Evolutionary conservation across 2,329 filamentous ascomycete genomes (phyloP).

Genomic region (Neofusicoccum sp.): DNA sequence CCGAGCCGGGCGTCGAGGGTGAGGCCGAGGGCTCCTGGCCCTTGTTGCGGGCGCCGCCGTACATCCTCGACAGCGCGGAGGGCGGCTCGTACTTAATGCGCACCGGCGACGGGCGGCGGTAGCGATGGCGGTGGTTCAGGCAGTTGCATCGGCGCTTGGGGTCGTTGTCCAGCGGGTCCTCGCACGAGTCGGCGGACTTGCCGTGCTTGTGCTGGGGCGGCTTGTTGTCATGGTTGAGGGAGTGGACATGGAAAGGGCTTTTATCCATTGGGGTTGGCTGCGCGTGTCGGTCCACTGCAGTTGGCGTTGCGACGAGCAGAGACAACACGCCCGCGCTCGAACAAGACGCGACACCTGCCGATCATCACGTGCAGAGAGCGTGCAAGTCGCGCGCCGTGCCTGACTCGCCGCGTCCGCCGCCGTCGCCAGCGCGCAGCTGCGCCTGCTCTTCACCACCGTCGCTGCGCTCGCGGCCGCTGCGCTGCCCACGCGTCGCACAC

Average conservation of each 20-base stretch:
- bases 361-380: slow-evolving; percentile 13
- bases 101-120: slow-evolving; percentile 1
- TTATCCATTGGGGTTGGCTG: slow-evolving; percentile 18
- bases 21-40: slow-evolving; percentile 16
- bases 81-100: slow-evolving; percentile 5
- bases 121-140: slow-evolving; percentile 16
- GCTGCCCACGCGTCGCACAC: slow-evolving; percentile 1
- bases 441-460: not conserved
- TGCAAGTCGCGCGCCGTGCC: not conserved
- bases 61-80: slow-evolving; percentile 13
- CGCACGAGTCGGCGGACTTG: slow-evolving; percentile 9
- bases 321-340: slow-evolving; percentile 7
- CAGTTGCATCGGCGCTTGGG: slow-evolving; percentile 18
- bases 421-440: not conserved
- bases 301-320: slow-evolving; percentile 12
- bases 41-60: not conserved
- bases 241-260: slow-evolving; percentile 12
- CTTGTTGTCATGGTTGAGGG: slow-evolving; percentile 17
- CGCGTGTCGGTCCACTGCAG: slow-evolving; percentile 7
- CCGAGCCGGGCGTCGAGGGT: slow-evolving; percentile 36
- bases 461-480: not conserved
- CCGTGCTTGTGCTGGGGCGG: not conserved
- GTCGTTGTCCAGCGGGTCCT: slow-evolving; percentile 17
- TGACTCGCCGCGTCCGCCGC: not conserved
- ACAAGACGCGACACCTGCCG: not conserved